Conservation (phyloP, 371 early-diverging fungal species). For the Apophysomyces sp. region DNA sequence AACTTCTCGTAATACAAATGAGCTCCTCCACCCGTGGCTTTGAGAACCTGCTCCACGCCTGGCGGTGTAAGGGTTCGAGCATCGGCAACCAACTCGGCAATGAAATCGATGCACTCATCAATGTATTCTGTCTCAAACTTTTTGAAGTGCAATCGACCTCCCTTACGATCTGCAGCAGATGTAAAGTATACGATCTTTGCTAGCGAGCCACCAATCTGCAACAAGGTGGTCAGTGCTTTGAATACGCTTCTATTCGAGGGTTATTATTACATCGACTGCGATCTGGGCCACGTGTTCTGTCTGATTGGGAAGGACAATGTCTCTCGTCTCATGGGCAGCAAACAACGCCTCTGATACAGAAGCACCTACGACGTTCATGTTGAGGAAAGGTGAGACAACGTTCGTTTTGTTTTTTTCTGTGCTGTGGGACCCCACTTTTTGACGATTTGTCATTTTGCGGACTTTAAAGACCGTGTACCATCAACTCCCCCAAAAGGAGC, state of each 20-base stretch:
- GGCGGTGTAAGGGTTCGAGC: conserved; percentile 32
- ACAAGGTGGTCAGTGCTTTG: conserved; percentile 1
- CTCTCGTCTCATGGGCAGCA: conserved; percentile 59
- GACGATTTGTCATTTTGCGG: neutral
- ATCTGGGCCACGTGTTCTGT: conserved; percentile 85
- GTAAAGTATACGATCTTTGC: conserved; percentile 94
- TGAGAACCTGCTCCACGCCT: conserved; percentile 49
- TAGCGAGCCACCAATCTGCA: conserved; percentile 88
- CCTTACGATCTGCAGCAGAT: conserved; percentile 52
- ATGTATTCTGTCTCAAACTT: conserved; percentile 94
- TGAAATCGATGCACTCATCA: conserved; percentile 85
- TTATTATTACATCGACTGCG: conserved; percentile 79
- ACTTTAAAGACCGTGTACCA: neutral
- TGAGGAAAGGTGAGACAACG: neutral
- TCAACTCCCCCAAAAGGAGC: neutral
- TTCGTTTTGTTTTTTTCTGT: neutral
- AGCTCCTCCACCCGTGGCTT: conserved; percentile 90
- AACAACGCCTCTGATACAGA: conserved; percentile 64
- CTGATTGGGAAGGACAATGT: conserved; percentile 91
- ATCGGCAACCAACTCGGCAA: conserved; percentile 67
- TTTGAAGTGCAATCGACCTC: conserved; percentile 91
- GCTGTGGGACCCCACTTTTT: neutral
- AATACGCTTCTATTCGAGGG: neutral
- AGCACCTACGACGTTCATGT: conserved; percentile 69
- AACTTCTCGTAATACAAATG: conserved; percentile 68